These are phyloP conservation scores for Xanthoconium separans DNA, from an alignment of 1,284 basidiomycete species.

Conservation along the genomic window DNA sequence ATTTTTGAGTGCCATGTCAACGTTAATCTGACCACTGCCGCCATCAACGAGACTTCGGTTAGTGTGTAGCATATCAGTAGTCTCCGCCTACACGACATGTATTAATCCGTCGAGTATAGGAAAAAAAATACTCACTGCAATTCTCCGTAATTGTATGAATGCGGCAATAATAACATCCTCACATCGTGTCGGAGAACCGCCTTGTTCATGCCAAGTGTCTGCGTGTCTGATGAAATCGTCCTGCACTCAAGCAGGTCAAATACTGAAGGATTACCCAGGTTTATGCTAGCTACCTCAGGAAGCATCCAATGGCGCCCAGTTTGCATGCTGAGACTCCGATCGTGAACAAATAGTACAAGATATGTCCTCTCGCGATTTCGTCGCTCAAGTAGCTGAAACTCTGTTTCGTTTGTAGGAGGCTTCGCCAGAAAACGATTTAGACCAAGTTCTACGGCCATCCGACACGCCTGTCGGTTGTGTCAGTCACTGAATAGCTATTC, in stretches of 20 bases:
- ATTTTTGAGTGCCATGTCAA: conserved; percentile 65
- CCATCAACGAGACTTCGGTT: conserved; percentile 46
- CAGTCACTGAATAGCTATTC: conserved; percentile 5
- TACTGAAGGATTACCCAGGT: neutral
- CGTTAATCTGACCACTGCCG: conserved; percentile 60
- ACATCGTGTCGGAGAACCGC: conserved; percentile 54
- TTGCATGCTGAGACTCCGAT: conserved; percentile 79
- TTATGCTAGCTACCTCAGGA: conserved; percentile 48
- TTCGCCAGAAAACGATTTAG: conserved; percentile 64
- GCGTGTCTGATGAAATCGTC: conserved; percentile 71
- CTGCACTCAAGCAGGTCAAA: conserved; percentile 21
- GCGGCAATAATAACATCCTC: conserved; percentile 78
- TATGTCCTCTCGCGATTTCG: conserved; percentile 82
- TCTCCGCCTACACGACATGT: conserved; percentile 54
- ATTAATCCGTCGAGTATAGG: conserved; percentile 8
- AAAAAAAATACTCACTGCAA: conserved; percentile 53
- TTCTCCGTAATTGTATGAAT: conserved; percentile 70
- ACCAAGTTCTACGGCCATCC: conserved; percentile 80
- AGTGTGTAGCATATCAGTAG: conserved; percentile 68
- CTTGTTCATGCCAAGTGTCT: conserved; percentile 65
- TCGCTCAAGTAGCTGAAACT: conserved; percentile 64
- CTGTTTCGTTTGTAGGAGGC: conserved; percentile 56
- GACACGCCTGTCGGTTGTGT: conserved; percentile 57
- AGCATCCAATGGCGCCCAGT: conserved; percentile 84
- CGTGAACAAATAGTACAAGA: conserved; percentile 79